phyloP scores from a whole-genome alignment of 768 basidiomycete species.

The Suillus weaverae region DNA sequence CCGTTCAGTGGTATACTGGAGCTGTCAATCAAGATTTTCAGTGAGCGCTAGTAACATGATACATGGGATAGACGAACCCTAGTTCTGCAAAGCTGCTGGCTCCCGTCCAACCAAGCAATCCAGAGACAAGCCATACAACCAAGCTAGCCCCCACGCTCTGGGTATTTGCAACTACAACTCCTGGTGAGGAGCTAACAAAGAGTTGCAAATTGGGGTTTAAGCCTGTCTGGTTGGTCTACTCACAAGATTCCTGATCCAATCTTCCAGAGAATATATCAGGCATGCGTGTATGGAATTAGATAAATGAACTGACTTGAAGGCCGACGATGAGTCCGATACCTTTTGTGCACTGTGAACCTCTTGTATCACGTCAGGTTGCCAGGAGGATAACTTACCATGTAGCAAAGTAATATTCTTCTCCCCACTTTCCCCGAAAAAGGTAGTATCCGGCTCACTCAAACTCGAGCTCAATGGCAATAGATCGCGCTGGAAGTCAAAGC shows the following conservation, averaged over 20 bases:
- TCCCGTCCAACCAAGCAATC: slow-evolving; percentile 91
- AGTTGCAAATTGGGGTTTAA: slow-evolving; percentile 9
- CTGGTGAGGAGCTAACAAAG: slow-evolving; percentile 76
- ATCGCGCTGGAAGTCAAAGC: slow-evolving; percentile 79
- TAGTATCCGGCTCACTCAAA: slow-evolving; percentile 64
- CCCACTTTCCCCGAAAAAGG: slow-evolving; percentile 40
- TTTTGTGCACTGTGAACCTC: slow-evolving; percentile 25
- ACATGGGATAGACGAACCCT: slow-evolving; percentile 51
- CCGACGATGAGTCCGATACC: slow-evolving; percentile 88
- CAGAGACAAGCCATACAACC: slow-evolving; percentile 79
- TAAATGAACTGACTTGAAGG: slow-evolving; percentile 52
- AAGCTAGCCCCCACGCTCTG: slow-evolving; percentile 90
- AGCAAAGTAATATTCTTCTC: slow-evolving; percentile 78
- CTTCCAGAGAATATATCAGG: slow-evolving; percentile 34
- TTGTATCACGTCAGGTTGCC: slow-evolving; percentile 10
- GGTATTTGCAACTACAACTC: slow-evolving; percentile 86
- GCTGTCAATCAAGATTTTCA: slow-evolving; percentile 12
- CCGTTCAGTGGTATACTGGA: slow-evolving; percentile 43
- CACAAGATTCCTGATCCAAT: slow-evolving; percentile 96
- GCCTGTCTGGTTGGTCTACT: slow-evolving; percentile 21
- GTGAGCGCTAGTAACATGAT: neutral
- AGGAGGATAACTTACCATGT: slow-evolving; percentile 55
- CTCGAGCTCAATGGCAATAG: slow-evolving; percentile 77
- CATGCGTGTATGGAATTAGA: neutral
- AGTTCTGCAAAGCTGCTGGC: slow-evolving; percentile 93